These are phyloP conservation scores for Colletotrichum euphorbiae DNA, from an alignment of 2,329 filamentous ascomycete genomes.

Conservation along the genomic window DNA sequence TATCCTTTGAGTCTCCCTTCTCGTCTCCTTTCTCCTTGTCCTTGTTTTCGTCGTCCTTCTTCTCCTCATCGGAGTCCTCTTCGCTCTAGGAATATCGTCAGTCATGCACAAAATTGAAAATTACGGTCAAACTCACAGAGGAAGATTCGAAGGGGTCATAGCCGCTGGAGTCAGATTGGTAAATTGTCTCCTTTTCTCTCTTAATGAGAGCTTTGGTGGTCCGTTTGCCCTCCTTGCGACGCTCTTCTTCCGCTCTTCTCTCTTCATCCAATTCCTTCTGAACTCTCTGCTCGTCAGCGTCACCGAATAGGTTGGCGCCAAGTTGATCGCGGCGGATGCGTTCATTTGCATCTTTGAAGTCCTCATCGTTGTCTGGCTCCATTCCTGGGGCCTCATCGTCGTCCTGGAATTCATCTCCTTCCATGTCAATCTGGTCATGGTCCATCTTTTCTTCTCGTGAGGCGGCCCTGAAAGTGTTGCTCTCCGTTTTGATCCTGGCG, in stretches of 20 bases:
- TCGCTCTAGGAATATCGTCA: slow-evolving; percentile 57
- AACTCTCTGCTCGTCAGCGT: slow-evolving; percentile 76
- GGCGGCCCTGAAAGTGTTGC: slow-evolving; percentile 70
- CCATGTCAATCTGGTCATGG: slow-evolving; percentile 76
- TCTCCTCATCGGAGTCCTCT: slow-evolving; percentile 54
- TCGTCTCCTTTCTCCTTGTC: slow-evolving; percentile 71
- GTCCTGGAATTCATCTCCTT: slow-evolving; percentile 83
- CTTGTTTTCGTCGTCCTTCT: slow-evolving; percentile 64
- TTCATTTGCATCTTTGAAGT: slow-evolving; percentile 77
- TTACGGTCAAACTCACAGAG: slow-evolving; percentile 45
- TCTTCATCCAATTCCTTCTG: slow-evolving; percentile 80
- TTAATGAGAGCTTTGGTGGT: slow-evolving; percentile 85
- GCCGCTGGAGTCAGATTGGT: slow-evolving; percentile 75
- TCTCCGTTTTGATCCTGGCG: slow-evolving; percentile 76
- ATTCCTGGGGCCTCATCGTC: slow-evolving; percentile 84
- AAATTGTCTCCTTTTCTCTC: slow-evolving; percentile 87
- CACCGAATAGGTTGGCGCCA: slow-evolving; percentile 85
- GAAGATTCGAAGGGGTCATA: slow-evolving; percentile 53
- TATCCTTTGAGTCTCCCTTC: slow-evolving; percentile 67
- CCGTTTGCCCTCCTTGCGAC: slow-evolving; percentile 79
- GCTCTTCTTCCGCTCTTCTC: slow-evolving; percentile 74
- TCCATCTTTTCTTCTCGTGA: slow-evolving; percentile 75
- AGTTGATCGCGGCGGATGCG: slow-evolving; percentile 84
- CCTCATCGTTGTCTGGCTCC: slow-evolving; percentile 85
- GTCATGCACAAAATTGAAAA: not conserved